phyloP scores from a whole-genome alignment of 768 basidiomycete species.

The Pisolithus albus region DNA sequence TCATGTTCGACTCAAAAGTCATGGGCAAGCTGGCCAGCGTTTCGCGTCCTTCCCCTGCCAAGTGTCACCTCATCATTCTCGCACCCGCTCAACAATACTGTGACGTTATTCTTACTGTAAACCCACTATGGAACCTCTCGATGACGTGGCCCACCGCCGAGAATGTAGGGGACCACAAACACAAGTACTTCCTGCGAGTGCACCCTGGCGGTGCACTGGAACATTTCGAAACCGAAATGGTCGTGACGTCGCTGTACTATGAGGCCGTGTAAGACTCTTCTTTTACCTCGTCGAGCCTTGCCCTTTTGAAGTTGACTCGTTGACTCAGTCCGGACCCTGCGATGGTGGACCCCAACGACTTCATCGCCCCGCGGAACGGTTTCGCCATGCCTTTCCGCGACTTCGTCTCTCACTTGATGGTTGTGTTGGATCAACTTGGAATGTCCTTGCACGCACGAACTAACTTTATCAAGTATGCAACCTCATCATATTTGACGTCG shows the following conservation, averaged over 20 bases:
- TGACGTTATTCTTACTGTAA: constrained; percentile 67
- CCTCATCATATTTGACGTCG: not conserved
- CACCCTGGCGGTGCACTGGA: constrained; percentile 83
- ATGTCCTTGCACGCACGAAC: constrained; percentile 79
- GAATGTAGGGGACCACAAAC: constrained; percentile 55
- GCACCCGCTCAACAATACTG: constrained; percentile 73
- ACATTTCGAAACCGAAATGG: constrained; percentile 79
- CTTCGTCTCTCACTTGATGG: constrained; percentile 74
- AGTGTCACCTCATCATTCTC: constrained; percentile 68
- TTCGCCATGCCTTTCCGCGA: constrained; percentile 79
- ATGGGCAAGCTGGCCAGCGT: constrained; percentile 72
- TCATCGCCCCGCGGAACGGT: constrained; percentile 75
- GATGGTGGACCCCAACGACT: constrained; percentile 72
- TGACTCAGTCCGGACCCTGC: constrained; percentile 62
- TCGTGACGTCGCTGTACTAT: constrained; percentile 75
- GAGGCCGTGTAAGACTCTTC: constrained; percentile 63
- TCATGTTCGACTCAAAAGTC: constrained; percentile 70
- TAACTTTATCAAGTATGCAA: constrained; percentile 67
- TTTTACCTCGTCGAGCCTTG: not conserved
- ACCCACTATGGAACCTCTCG: constrained; percentile 67
- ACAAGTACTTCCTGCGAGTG: constrained; percentile 78
- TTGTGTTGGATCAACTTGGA: constrained; percentile 78
- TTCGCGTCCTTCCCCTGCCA: constrained; percentile 67
- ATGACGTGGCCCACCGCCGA: constrained; percentile 78
- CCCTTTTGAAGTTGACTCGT: not conserved